A percentile compares a stretch with the other conserved stretches of the same genome.
Evolutionary conservation across 2,329 filamentous ascomycete species (phyloP).

Genomic region (Amauroascus niger): DNA sequence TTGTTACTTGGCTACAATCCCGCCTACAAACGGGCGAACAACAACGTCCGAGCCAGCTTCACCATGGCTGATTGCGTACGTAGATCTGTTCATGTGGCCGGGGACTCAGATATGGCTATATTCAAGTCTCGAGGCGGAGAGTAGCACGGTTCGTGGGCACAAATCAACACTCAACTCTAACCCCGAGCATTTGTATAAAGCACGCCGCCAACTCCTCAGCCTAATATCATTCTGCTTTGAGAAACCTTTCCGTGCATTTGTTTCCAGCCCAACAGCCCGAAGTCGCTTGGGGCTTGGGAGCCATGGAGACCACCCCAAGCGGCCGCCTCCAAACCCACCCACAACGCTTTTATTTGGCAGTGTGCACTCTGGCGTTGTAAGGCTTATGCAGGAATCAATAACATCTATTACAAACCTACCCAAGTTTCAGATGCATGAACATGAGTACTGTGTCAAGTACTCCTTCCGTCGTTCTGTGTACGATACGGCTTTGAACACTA

Average conservation of each 20-base stretch:
- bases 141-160: constrained; percentile 11
- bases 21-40: constrained; percentile 13
- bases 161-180: neutral
- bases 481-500: constrained; percentile 1
- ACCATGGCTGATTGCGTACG: constrained; percentile 35
- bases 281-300: neutral
- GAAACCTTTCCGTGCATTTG: constrained; percentile 23
- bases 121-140: constrained; percentile 31
- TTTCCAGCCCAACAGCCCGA: constrained; percentile 16
- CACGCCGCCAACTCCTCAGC: constrained; percentile 24
- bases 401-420: constrained; percentile 14
- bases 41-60: neutral
- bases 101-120: constrained; percentile 37
- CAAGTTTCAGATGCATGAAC: constrained; percentile 22
- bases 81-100: constrained; percentile 32
- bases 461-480: constrained; percentile 24
- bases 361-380: constrained; percentile 29
- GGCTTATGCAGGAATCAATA: neutral
- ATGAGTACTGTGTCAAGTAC: constrained; percentile 31
- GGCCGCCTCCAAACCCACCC: constrained; percentile 20
- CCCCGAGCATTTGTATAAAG: constrained; percentile 14
- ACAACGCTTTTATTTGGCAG: constrained; percentile 31
- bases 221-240: constrained; percentile 24
- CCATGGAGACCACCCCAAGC: neutral
- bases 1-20: constrained; percentile 28